Conservation (phyloP, 148 eudicot genomes). For the Rhododendron ovatum region DNA sequence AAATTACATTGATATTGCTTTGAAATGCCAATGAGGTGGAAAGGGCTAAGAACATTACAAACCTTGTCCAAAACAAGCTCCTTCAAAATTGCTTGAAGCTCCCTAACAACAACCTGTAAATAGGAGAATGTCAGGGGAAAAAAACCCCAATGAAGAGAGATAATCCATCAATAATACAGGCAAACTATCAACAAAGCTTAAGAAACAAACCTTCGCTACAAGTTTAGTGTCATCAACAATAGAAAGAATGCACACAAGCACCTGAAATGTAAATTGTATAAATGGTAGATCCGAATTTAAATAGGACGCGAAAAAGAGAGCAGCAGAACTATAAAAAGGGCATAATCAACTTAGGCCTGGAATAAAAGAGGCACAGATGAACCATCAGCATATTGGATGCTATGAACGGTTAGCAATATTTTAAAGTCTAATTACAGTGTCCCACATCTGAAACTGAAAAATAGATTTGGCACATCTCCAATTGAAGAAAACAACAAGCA, state of each 20-base stretch:
- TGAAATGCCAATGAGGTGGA: not conserved
- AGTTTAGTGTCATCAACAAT: slow-evolving; percentile 94
- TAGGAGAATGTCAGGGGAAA: slow-evolving; percentile 6
- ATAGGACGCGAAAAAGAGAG: not conserved
- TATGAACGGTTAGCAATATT: not conserved
- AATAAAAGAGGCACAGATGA: not conserved
- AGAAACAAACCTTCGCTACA: slow-evolving; percentile 55
- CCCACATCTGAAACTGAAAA: not conserved
- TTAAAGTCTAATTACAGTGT: not conserved
- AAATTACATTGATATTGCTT: not conserved
- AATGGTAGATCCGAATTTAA: not conserved
- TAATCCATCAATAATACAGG: not conserved
- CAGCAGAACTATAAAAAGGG: slow-evolving; percentile 1
- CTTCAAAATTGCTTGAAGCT: slow-evolving; percentile 55
- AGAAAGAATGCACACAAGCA: slow-evolving; percentile 68
- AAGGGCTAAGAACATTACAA: not conserved
- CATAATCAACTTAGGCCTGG: not conserved
- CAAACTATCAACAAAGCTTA: not conserved
- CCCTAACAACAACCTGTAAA: slow-evolving; percentile 62
- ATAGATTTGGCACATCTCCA: not conserved
- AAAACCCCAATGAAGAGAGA: not conserved
- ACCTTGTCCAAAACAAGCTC: slow-evolving; percentile 82
- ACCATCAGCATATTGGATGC: not conserved
- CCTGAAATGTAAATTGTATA: slow-evolving; percentile 38
- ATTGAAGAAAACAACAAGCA: not conserved